These are phyloP conservation scores for Tilletia horrida DNA, from an alignment of 1,284 basidiomycete species.

Conservation along the genomic window DNA sequence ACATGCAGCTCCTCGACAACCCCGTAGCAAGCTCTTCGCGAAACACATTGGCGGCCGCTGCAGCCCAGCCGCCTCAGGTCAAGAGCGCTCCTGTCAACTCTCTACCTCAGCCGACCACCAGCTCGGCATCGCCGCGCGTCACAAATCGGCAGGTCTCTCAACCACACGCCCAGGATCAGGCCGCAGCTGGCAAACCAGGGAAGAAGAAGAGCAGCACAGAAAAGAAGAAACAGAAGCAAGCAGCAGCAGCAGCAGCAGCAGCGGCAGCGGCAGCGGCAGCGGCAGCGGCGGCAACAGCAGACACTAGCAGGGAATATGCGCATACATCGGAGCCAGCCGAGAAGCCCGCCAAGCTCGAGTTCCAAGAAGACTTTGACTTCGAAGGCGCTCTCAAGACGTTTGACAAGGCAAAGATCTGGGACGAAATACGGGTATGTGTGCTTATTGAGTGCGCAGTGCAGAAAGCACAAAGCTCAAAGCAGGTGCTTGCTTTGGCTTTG, in stretches of 20 bases:
- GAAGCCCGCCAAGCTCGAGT: background rate
- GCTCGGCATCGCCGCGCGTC: too few relatives aligned
- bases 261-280: background rate
- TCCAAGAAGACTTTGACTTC: slow-evolving; percentile 20
- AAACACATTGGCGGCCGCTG: background rate
- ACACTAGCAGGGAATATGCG: background rate
- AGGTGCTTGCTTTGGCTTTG: background rate
- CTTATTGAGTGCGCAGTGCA: too few relatives aligned
- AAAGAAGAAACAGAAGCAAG: background rate
- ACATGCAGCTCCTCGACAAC: slow-evolving; percentile 9
- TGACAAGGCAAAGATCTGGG: slow-evolving; percentile 20
- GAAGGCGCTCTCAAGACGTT: slow-evolving; percentile 13
- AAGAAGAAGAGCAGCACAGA: slow-evolving; percentile 3
- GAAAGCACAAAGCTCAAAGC: background rate
- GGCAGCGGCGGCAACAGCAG: background rate
- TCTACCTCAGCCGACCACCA: too few relatives aligned
- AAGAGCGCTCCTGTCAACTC: too few relatives aligned
- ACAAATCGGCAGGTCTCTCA: too few relatives aligned
- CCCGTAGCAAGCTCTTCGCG: background rate
- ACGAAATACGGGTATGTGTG: slow-evolving; percentile 18
- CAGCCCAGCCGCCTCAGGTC: too few relatives aligned
- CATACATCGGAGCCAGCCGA: background rate
- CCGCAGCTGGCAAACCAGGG: background rate
- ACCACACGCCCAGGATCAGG: too few relatives aligned
- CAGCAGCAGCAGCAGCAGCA: too few relatives aligned